A percentile compares a stretch with the other conserved stretches of the same genome.
Conservation (phyloP, 768 basidiomycete species). For the Termitomyces sp. region DNA sequence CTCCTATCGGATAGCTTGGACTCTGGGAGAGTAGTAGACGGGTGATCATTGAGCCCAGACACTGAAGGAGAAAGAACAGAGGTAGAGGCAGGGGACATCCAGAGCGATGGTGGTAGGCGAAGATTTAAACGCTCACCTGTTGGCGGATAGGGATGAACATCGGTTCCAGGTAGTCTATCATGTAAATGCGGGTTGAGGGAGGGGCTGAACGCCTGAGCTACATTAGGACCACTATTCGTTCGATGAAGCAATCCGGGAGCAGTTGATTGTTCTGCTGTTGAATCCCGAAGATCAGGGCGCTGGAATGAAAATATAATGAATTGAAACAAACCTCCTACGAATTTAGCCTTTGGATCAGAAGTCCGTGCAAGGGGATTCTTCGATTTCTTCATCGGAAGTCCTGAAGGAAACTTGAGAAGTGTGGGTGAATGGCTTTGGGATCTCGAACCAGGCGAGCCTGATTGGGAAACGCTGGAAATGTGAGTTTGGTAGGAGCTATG, state of each 20-base stretch:
- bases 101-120: conserved; percentile 69
- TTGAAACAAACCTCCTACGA: conserved; percentile 17
- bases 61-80: conserved; percentile 38
- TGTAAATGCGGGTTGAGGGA: conserved; percentile 5
- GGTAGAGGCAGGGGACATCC: conserved; percentile 73
- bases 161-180: conserved; percentile 13
- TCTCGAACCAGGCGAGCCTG: conserved; percentile 23
- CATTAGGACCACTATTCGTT: conserved; percentile 9
- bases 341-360: conserved; percentile 20
- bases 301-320: conserved; percentile 1
- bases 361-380: conserved; percentile 27
- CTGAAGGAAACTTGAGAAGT: conserved; percentile 15
- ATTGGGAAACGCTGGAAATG: conserved; percentile 16
- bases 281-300: conserved; percentile 1
- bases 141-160: conserved; percentile 21
- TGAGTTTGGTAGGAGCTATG: conserved; percentile 16
- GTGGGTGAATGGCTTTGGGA: conserved; percentile 21
- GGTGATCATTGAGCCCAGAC: conserved; percentile 30
- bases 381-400: conserved; percentile 21
- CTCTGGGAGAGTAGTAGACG: conserved; percentile 32
- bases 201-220: conserved; percentile 5
- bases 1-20: conserved; percentile 28
- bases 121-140: conserved; percentile 46
- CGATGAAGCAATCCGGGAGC: conserved; percentile 8
- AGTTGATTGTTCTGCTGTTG: conserved; percentile 8